Percentiles rank a stretch among this genome's conserved stretches.
Conservation (phyloP, 2,329 filamentous ascomycete species). For the Alternaria sp. region DNA sequence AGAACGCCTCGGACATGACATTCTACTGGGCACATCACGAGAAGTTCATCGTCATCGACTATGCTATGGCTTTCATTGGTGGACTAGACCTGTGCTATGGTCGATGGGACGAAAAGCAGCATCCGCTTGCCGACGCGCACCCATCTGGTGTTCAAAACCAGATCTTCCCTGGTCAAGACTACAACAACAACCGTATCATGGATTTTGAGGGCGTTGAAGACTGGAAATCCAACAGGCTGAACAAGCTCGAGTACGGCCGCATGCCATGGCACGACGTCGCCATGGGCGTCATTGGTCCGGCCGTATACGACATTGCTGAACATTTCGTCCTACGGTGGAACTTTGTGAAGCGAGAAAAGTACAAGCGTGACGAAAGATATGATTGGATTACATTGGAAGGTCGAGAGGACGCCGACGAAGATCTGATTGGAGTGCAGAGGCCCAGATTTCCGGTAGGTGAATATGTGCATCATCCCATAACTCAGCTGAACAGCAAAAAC, state of each 20-base stretch:
- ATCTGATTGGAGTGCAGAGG: constrained; percentile 85
- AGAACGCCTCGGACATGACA: constrained; percentile 94
- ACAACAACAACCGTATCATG: constrained; percentile 97
- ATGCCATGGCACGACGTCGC: constrained; percentile 99
- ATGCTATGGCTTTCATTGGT: constrained; percentile 88
- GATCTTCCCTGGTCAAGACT: constrained; percentile 94
- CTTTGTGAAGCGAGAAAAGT: constrained; percentile 96
- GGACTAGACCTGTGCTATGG: constrained; percentile 96
- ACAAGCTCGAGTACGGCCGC: constrained; percentile 87
- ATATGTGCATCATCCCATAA: constrained; percentile 81
- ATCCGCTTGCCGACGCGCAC: constrained; percentile 85
- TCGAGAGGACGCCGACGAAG: constrained; percentile 78
- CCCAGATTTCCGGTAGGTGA: constrained; percentile 89
- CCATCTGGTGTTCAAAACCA: constrained; percentile 82
- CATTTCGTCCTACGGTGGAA: constrained; percentile 97
- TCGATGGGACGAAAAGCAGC: constrained; percentile 88
- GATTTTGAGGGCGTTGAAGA: constrained; percentile 91
- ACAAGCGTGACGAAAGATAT: constrained; percentile 84
- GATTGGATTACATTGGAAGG: constrained; percentile 86
- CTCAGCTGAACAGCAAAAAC: constrained; percentile 72
- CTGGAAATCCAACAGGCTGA: constrained; percentile 92
- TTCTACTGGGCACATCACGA: constrained; percentile 99
- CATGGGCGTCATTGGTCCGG: constrained; percentile 89
- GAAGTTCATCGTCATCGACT: constrained; percentile 96
- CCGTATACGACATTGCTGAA: constrained; percentile 92